Percentiles rank a stretch among this genome's conserved stretches.
These are phyloP conservation scores for Cucurbita moschata DNA, from an alignment of 306 rosid genomes.

Conservation along the genomic window DNA sequence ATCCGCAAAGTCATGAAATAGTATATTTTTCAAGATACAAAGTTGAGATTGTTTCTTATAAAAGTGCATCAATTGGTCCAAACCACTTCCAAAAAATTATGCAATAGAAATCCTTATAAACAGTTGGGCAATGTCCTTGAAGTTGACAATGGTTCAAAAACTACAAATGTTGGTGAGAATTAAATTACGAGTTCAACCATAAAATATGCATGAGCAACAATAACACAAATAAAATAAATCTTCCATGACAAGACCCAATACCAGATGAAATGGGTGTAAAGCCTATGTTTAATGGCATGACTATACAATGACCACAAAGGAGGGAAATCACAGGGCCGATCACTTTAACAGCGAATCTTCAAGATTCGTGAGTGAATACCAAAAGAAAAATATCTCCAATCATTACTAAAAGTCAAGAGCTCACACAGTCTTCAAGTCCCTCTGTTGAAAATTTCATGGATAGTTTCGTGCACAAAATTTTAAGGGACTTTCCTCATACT, in stretches of 20 bases:
- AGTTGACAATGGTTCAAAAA: background rate
- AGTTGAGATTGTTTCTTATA: background rate
- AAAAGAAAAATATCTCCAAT: background rate
- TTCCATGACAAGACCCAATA: background rate
- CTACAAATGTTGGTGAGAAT: background rate
- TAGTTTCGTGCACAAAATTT: background rate
- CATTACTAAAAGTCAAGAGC: background rate
- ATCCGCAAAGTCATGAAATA: background rate
- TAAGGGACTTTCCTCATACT: background rate
- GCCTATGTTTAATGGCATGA: background rate
- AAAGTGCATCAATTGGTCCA: background rate
- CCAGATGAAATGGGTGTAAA: background rate
- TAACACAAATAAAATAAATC: background rate
- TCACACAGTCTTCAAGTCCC: background rate
- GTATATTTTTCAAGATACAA: background rate
- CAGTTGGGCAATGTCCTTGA: background rate
- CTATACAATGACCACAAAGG: background rate
- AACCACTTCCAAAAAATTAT: background rate
- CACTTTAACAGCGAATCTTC: background rate
- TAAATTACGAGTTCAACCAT: background rate
- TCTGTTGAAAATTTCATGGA: background rate
- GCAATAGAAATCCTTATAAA: background rate
- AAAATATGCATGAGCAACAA: background rate
- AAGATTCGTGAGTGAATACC: background rate
- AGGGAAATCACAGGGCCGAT: background rate